Percentiles rank a stretch among this genome's conserved stretches.
These are phyloP conservation scores for Cyberlindnera bimundalis DNA, from an alignment of 805 yeast species.

Conservation along the genomic window DNA sequence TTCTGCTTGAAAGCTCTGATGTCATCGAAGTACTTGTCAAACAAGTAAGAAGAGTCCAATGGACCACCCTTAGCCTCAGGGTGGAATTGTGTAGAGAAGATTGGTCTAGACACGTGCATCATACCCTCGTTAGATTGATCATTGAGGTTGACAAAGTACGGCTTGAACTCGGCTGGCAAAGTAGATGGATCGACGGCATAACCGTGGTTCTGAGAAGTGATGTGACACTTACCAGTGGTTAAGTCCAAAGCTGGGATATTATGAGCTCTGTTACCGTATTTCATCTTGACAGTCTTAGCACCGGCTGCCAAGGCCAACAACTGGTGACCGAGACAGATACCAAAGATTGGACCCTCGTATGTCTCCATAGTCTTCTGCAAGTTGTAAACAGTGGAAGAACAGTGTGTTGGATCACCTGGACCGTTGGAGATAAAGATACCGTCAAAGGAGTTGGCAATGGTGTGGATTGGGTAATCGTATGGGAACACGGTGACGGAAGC, in stretches of 20 bases:
- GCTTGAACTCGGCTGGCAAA: conserved; percentile 72
- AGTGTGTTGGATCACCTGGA: conserved; percentile 96
- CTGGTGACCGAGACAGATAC: conserved; percentile 98
- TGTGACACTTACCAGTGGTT: conserved; percentile 89
- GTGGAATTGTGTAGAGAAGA: conserved; percentile 96
- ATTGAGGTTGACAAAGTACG: conserved; percentile 88
- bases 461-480: conserved; percentile 88
- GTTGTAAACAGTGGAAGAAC: conserved; percentile 71
- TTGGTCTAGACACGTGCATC: conserved; percentile 83
- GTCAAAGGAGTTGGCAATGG: conserved; percentile 87
- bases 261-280: conserved; percentile 98
- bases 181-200: conserved; percentile 89
- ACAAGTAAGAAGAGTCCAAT: conserved; percentile 83
- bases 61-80: conserved; percentile 99
- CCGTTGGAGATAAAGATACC: conserved; percentile 95
- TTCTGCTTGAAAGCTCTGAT: conserved; percentile 54
- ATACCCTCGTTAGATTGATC: conserved; percentile 98
- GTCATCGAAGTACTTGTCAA: conserved; percentile 81
- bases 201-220: conserved; percentile 98
- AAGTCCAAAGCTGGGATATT: conserved; percentile 94
- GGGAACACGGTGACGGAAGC: conserved; percentile 97
- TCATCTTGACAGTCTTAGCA: conserved; percentile 87
- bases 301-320: conserved; percentile 93
- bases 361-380: conserved; percentile 65
- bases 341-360: conserved; percentile 83